Evolutionary conservation across 352 stramenopile species (phyloP).

Genomic region (Peronosclerospora sorghi): DNA sequence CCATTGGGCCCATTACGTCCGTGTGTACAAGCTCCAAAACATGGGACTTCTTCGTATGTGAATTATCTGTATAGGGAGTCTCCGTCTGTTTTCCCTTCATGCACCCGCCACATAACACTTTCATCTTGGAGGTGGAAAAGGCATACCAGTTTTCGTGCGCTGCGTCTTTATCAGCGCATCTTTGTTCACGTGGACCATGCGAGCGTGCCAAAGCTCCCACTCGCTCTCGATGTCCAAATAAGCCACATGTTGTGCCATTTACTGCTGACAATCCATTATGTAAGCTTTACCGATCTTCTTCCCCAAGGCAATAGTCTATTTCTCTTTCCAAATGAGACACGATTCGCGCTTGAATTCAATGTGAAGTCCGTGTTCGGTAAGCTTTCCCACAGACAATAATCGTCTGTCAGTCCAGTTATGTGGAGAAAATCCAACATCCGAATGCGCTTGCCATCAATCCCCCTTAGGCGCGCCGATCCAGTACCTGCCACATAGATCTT

Average conservation of each 20-base stretch:
- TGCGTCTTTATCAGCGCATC: slow-evolving; percentile 1
- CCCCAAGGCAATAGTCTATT: background rate
- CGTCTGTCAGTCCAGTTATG: slow-evolving; percentile 10
- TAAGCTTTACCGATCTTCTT: slow-evolving; percentile 6
- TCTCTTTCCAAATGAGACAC: background rate
- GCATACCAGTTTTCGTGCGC: background rate
- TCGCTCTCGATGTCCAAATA: slow-evolving; percentile 3
- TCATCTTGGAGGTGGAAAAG: too few relatives aligned
- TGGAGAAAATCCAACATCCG: slow-evolving; percentile 3
- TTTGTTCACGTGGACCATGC: background rate
- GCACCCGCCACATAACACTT: slow-evolving; percentile 4
- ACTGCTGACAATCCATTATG: slow-evolving; percentile 4
- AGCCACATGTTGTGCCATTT: slow-evolving; percentile 3
- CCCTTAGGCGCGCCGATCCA: background rate
- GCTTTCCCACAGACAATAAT: slow-evolving; percentile 11
- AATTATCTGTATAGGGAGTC: too few relatives aligned
- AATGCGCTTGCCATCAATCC: background rate
- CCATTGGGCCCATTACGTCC: slow-evolving; percentile 5
- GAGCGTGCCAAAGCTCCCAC: slow-evolving; percentile 15
- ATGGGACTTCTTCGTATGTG: slow-evolving; percentile 1
- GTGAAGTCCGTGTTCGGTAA: slow-evolving; percentile 1
- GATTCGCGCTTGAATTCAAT: slow-evolving; percentile 4
- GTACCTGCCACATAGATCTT: slow-evolving; percentile 5
- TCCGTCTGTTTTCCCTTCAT: slow-evolving; percentile 11
- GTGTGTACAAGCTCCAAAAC: slow-evolving; percentile 11